These are phyloP conservation scores for Pseudohalonectria lignicola DNA, from an alignment of 2,329 filamentous ascomycete species.

Conservation along the genomic window DNA sequence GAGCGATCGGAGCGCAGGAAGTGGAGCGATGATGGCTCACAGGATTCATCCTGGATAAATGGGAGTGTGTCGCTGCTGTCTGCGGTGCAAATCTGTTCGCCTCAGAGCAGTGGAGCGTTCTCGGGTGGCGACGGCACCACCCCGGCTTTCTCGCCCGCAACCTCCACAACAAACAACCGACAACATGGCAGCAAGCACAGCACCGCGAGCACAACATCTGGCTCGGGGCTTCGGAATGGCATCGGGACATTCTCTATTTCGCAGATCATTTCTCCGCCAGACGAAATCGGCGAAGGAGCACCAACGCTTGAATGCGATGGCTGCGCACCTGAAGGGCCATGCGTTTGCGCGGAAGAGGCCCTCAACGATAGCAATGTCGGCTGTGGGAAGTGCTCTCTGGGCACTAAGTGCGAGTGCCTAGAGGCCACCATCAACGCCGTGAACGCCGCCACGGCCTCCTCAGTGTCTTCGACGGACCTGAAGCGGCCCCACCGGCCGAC, in stretches of 20 bases:
- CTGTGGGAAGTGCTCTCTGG: slow-evolving; percentile 56
- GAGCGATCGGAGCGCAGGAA: slow-evolving; percentile 36
- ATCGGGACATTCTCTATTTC: slow-evolving; percentile 40
- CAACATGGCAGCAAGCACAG: neutral
- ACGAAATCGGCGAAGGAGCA: slow-evolving; percentile 22
- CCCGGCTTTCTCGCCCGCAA: neutral
- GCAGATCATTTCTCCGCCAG: slow-evolving; percentile 44
- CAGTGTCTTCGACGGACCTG: slow-evolving; percentile 20
- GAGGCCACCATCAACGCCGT: slow-evolving; percentile 28
- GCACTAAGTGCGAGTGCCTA: slow-evolving; percentile 52
- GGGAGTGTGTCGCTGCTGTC: slow-evolving; percentile 2
- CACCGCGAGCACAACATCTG: slow-evolving; percentile 4
- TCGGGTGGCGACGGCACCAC: neutral
- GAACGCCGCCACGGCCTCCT: slow-evolving; percentile 12
- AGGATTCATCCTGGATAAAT: neutral
- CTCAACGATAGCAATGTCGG: slow-evolving; percentile 42
- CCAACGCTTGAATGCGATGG: slow-evolving; percentile 39
- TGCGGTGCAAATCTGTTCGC: slow-evolving; percentile 1
- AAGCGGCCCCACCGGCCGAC: slow-evolving; percentile 33
- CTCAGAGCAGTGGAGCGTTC: no score
- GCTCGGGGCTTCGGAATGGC: slow-evolving; percentile 5
- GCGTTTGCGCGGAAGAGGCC: slow-evolving; percentile 49
- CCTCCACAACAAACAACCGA: no score
- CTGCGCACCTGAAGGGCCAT: slow-evolving; percentile 40
- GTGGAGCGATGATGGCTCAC: neutral